Conservation (phyloP, 495 filamentous ascomycete genomes). For the Neohortaea acidophila region DNA sequence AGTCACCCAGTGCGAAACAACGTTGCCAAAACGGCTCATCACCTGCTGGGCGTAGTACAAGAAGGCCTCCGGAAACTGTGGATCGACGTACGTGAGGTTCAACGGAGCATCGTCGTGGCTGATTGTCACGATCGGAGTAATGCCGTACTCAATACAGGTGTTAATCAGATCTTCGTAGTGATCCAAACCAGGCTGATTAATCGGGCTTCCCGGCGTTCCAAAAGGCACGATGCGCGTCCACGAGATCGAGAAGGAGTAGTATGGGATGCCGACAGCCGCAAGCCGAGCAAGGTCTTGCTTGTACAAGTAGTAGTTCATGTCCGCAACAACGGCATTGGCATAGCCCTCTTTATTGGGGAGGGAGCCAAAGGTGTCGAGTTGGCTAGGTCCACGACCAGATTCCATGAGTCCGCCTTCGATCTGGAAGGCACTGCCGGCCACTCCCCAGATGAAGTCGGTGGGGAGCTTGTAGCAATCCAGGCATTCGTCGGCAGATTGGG, state of each 20-base stretch:
- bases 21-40: conserved; percentile 17
- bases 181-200: conserved; percentile 18
- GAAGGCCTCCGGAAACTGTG: conserved; percentile 16
- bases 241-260: conserved; percentile 22
- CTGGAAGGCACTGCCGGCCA: conserved; percentile 22
- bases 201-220: conserved; percentile 8
- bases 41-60: conserved; percentile 19
- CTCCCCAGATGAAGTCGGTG: conserved; percentile 21
- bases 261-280: conserved; percentile 21
- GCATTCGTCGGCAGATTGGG: background rate
- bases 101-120: conserved; percentile 21
- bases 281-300: conserved; percentile 26
- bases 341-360: conserved; percentile 8
- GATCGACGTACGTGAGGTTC: conserved; percentile 1
- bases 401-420: conserved; percentile 23
- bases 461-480: conserved; percentile 14
- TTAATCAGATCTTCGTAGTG: conserved; percentile 24
- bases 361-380: conserved; percentile 16
- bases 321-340: conserved; percentile 19
- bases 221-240: conserved; percentile 26
- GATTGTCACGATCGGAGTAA: conserved; percentile 19
- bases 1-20: conserved; percentile 25
- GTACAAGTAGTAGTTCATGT: conserved; percentile 25
- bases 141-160: conserved; percentile 16
- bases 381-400: conserved; percentile 20